Evolutionary conservation across 495 filamentous ascomycete genomes (phyloP), one percentile per base, ranked within the genome.

Genomic region (Trichoderma gamsii): DNA sequence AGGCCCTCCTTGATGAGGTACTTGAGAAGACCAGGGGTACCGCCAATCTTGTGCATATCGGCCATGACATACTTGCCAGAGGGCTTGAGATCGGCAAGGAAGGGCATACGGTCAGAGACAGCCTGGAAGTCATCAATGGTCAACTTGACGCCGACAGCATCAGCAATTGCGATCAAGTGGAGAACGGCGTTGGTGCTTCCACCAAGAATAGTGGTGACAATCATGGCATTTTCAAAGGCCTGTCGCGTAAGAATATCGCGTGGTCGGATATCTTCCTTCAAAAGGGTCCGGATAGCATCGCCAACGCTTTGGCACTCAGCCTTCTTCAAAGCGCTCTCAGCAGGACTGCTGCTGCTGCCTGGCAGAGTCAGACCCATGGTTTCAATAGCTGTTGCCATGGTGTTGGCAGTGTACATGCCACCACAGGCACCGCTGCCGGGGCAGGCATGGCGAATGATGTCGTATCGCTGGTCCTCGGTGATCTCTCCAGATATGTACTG

Each of bases 381-480:
- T 79, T 99, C 95, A 71, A 97, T 96, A n/a, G 93, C 93, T 6
- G 89, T 89, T 61, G 95, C 95, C 93, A 99, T 96, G 64, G 95
- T 99, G 84, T 99, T 99, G 67, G 95, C 95, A 21, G 95, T 99
- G 82, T 99, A 99, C 95, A 99, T 99, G 69, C 95, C 95, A 74
- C 95, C 95, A 75, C 95, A 99, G 23, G 96, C 95, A 69, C 95
- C 95, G 69, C 89, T 84, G 61, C 95, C 95, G 51, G 94, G 94
- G 78, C 94, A 97, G 43, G 95, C 95, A 78, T 98, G 83, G 67
- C 94, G 86, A 75, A 97, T 97, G 75, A 98, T 94, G 77, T 99
- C 95, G 74, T 90, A 94, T 32, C 95, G 88, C 77, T 91, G 82
- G 72, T 93, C 88, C 82, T 99, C 95, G 72, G 83, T 88, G 76